phyloP scores from a whole-genome alignment of 192 early-diverging fungal genomes.

The Ramicandelaber brevisporus region DNA sequence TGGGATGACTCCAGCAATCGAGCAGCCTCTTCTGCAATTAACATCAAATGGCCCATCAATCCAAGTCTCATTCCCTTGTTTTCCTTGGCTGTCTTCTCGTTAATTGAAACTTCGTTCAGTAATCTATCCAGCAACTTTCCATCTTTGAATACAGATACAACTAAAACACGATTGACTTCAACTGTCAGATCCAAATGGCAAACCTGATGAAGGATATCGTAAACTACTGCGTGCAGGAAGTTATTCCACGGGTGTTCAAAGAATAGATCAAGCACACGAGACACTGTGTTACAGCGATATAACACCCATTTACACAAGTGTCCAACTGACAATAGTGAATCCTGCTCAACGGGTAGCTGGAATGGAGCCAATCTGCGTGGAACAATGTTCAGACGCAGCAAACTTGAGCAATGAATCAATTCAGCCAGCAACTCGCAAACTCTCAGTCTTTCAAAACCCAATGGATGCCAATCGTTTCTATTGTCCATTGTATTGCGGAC shows the following conservation, averaged over 20 bases:
- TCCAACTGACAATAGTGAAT: slow-evolving; percentile 24
- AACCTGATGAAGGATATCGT: slow-evolving; percentile 96
- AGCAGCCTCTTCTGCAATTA: slow-evolving; percentile 85
- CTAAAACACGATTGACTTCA: slow-evolving; percentile 25
- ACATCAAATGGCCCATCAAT: slow-evolving; percentile 96
- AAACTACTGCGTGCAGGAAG: slow-evolving; percentile 94
- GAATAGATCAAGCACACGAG: slow-evolving; percentile 53
- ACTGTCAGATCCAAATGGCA: slow-evolving; percentile 69
- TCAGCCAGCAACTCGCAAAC: slow-evolving; percentile 98
- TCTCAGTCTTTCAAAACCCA: slow-evolving; percentile 88
- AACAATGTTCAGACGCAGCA: slow-evolving; percentile 40
- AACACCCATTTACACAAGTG: slow-evolving; percentile 46
- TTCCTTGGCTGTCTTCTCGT: slow-evolving; percentile 53
- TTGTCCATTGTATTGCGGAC: neutral
- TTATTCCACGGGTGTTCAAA: slow-evolving; percentile 95
- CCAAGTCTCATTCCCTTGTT: slow-evolving; percentile 80
- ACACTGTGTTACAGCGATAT: slow-evolving; percentile 33
- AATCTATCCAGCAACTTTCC: slow-evolving; percentile 67
- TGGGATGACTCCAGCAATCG: slow-evolving; percentile 56
- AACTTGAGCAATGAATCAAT: slow-evolving; percentile 74
- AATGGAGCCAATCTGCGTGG: too few relatives aligned
- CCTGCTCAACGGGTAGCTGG: too few relatives aligned
- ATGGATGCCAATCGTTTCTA: too few relatives aligned
- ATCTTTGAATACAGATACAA: slow-evolving; percentile 54
- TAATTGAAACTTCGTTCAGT: slow-evolving; percentile 51